Evolutionary conservation across 345 rosid genomes (phyloP).

Genomic region (Salix viminalis): DNA sequence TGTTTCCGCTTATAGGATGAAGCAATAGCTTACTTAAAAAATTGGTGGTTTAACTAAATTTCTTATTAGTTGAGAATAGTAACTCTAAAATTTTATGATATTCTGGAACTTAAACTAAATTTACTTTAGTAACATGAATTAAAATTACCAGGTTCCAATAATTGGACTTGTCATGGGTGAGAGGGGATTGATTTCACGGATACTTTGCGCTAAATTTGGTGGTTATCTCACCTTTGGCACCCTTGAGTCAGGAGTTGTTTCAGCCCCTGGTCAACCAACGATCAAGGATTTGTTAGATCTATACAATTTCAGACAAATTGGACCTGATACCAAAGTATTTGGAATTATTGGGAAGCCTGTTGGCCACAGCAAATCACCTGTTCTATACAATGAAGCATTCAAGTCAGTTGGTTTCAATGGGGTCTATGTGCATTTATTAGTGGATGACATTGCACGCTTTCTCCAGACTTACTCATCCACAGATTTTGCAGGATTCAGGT

Average conservation of each 20-base stretch:
- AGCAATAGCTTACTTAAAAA: not conserved
- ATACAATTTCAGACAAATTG: constrained; percentile 73
- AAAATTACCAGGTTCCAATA: constrained; percentile 62
- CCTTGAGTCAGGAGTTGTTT: constrained; percentile 68
- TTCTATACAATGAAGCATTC: constrained; percentile 81
- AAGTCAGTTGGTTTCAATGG: constrained; percentile 76
- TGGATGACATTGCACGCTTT: constrained; percentile 70
- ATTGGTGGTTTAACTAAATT: not conserved
- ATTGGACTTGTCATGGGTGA: constrained; percentile 93
- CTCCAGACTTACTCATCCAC: constrained; percentile 69
- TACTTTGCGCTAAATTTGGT: constrained; percentile 86
- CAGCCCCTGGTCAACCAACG: constrained; percentile 96
- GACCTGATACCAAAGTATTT: constrained; percentile 82
- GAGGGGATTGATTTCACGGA: constrained; percentile 80
- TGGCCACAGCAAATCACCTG: constrained; percentile 91
- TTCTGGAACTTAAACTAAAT: not conserved
- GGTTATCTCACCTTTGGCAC: constrained; percentile 90
- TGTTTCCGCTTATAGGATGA: not conserved
- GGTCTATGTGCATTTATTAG: constrained; percentile 68
- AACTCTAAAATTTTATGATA: not conserved
- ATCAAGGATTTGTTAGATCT: constrained; percentile 65
- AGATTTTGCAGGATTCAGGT: constrained; percentile 96
- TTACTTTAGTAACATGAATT: not conserved
- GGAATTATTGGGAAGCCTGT: constrained; percentile 94
- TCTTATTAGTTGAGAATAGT: not conserved